Evolutionary conservation across 176 grass and related monocot genomes (phyloP), one percentile per base, ranked within the genome.

Genomic region (Tillandsia leiboldiana): DNA sequence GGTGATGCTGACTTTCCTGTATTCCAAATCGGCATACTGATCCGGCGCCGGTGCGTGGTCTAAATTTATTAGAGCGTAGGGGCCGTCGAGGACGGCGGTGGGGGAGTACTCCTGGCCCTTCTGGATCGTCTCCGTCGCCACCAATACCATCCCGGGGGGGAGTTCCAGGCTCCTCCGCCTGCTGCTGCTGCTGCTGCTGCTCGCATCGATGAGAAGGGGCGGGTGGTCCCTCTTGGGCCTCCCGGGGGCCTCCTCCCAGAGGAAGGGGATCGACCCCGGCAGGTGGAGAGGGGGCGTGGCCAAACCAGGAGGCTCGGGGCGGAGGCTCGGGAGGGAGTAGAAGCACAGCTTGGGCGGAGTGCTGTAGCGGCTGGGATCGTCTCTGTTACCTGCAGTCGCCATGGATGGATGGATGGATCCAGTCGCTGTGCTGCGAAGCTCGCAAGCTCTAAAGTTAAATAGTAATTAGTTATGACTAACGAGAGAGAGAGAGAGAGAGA

Each of bases 241-340:
- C 11, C 88, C 92, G 1, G 92, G 88, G 50, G 64, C 79, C 2
- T 87, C 92, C 77, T 96, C 92, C 92, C 88, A 91, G 14, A 76
- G 10, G 75, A 89, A 96, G 17, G 92, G 92, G 63, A 96, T 76
- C 0, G 81, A 59, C 64, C 73, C 76, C 17, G 49, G 81, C 1
- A 74, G 18, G 12, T 73, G 51, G 7, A 72, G 67, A 53, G 78
- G 72, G 22, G 85, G 91, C 56, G 84, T 91, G 57, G 75, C 70
- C 0, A 77, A 79, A 48, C 51, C 73, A 4, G 54, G 51, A 61
- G 47, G 69, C 70, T 42, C 10, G 69, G 72, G 27, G 42, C 50
- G 62, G 24, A 71, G 13, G 69, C 12, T 48, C 15, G 74, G 47
- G 12, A 20, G n/a, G 70, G 83, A 50, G 48, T 65, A 12, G 61